Evolutionary conservation across 2,329 filamentous ascomycete species (phyloP), one percentile per base, ranked within the genome.

Genomic region (Xenosphaeropsis pyriputrescens): DNA sequence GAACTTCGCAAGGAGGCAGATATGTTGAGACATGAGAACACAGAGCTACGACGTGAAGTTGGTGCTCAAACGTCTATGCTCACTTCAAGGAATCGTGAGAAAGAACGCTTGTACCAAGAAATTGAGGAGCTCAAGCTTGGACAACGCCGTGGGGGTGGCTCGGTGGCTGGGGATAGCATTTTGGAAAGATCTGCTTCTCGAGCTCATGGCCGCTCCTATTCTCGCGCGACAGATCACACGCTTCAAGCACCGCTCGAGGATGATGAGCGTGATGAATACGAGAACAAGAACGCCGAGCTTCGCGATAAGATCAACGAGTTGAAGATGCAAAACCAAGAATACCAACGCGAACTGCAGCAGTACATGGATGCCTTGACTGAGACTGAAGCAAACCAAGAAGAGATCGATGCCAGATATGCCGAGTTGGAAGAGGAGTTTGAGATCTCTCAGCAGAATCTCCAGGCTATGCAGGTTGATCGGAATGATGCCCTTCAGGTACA

Each of bases 61-160:
- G 85, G 88, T 43, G 91, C 91, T 2, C 91, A 98, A 56, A 93
- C 88, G 1, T 95, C 88, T 0, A 96, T 98, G 85, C 70, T 98
- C 26, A 95, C 89, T 1, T 96, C 91, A 29, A 74, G 91, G 17
- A 95, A 95, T 52, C 81, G 86, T 18, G 91, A 98, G 55, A 93
- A 94, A 54, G 88, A 96, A 55, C 76, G 86, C 5, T 67, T 98
- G 7, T 93, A 96, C 57, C 85, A 94, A 54, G 89, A 98, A 56
- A 96, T 96, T 44, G 91, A 98, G 59, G 88, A 95, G 43, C 67
- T 98, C 44, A 98, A 96, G 60, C 75, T 96, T 50, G 76, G 82
- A 2, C 79, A 86, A 46, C 78, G 86, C 39, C 77, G 85, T 44
- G 75, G 74, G 19, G 81, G 70, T 4, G 68, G 70, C 1, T 67